Base-by-base conservation (phyloP, 225 moss, liverwort and hornwort genomes). In the Asterella californica region DNA sequence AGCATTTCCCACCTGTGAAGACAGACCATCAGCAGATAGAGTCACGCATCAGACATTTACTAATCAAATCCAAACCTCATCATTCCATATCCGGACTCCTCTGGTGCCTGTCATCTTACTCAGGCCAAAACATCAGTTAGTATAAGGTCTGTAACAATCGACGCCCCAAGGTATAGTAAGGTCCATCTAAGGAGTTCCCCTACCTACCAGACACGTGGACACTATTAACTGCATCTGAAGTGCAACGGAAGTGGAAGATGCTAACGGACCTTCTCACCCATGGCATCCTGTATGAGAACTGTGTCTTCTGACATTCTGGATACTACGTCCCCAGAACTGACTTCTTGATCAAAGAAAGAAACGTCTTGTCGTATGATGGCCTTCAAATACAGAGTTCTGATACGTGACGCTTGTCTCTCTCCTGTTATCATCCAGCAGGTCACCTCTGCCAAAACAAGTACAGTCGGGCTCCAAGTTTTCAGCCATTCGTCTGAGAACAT, bases 331-430 rank as follows among this genome's bases (percentile, higher is more conserved):
- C 94, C 94, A 8, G 92, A 90, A 42, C 89, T 82, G 21, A 90
- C 88, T 77, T 94, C 94, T 76, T 83, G 82, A 78, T 94, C 94
- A 75, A 94, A 94, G 74, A 92, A 94, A 1, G 90, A 81, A 57
- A 94, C 76, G 83, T 94, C 94, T 82, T 94, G 94, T 69, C 90
- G 84, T 79, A 94, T 57, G 53, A 94, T 90, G 42, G 90, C 81
- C 84, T 88, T 88, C 24, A 94, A 82, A 52, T 94, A 94, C 49
- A 89, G 73, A 81, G 79, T 80, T 83, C 92, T 89, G 74, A 94
- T 92, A 54, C 94, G 92, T 30, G 91, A 86, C 48, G 94, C 78
- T 69, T 94, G 94, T 76, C 94, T 92, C 82, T 94, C 94, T 78
- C 91, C 93, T 77, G 90, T 84, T 33, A 90, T 74, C 88, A 91